Evolutionary conservation across 768 basidiomycete species (phyloP).

Genomic region (Phaeotremella skinneri): DNA sequence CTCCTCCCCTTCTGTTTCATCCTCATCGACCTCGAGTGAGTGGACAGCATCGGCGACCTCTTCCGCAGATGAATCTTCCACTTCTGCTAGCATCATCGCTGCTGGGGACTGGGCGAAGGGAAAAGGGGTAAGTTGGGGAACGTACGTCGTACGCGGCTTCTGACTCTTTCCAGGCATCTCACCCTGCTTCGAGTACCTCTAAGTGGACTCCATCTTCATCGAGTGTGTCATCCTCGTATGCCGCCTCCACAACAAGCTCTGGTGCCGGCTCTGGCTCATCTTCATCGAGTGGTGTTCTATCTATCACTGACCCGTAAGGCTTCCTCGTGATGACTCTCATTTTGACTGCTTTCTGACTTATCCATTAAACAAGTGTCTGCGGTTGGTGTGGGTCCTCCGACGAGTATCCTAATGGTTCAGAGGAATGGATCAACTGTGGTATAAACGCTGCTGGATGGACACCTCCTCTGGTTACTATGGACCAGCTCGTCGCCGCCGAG

Average conservation of each 20-base stretch:
- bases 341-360: not conserved
- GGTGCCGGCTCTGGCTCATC: constrained; percentile 6
- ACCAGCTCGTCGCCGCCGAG: constrained; percentile 53
- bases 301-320: constrained; percentile 23
- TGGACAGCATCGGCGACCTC: constrained; percentile 4
- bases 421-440: constrained; percentile 77
- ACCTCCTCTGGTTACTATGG: constrained; percentile 63
- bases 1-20: constrained; percentile 11
- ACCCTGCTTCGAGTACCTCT: constrained; percentile 1
- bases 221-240: not conserved
- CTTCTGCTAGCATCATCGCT: not conserved
- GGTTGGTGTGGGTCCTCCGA: constrained; percentile 34
- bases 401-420: constrained; percentile 50
- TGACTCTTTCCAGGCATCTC: not conserved
- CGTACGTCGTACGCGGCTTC: not conserved
- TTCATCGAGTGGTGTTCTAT: constrained; percentile 10
- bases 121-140: not conserved
- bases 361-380: constrained; percentile 28
- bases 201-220: constrained; percentile 2
- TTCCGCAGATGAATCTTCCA: not conserved
- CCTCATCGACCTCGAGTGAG: constrained; percentile 12
- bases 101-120: not conserved
- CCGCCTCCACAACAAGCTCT: constrained; percentile 7
- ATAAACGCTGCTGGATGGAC: constrained; percentile 65
- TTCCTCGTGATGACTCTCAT: constrained; percentile 2